These are phyloP conservation scores for Sedum album DNA, from an alignment of 164 flowering plant species.

Conservation along the genomic window DNA sequence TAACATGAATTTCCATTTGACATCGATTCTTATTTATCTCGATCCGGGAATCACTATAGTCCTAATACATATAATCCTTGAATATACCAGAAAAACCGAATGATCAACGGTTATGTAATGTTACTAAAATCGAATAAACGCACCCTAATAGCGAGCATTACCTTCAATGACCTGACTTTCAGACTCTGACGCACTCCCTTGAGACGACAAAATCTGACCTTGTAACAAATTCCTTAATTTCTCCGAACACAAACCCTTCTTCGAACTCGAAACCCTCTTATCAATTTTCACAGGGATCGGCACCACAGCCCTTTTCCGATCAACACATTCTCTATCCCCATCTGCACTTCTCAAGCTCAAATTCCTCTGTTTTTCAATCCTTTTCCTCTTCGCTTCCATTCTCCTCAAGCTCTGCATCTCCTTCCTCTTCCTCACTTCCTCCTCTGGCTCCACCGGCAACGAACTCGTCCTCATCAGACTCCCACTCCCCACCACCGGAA, in stretches of 20 bases:
- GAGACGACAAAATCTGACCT: background rate
- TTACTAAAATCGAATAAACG: too few relatives aligned
- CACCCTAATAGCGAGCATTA: too few relatives aligned
- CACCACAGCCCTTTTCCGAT: conserved; percentile 2
- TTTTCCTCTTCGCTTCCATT: conserved; percentile 42
- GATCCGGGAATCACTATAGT: too few relatives aligned
- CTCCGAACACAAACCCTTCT: conserved; percentile 6
- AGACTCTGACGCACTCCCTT: background rate
- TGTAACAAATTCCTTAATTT: conserved; percentile 16
- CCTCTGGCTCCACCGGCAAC: conserved; percentile 36
- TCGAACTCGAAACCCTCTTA: background rate
- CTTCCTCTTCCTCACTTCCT: conserved; percentile 44
- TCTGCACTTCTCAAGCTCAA: conserved; percentile 9
- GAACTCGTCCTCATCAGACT: conserved; percentile 32
- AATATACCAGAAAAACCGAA: too few relatives aligned
- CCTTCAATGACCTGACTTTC: background rate
- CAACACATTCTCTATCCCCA: background rate
- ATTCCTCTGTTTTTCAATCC: conserved; percentile 36
- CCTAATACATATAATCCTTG: too few relatives aligned
- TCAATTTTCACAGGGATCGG: background rate
- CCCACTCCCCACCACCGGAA: background rate
- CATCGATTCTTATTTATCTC: too few relatives aligned
- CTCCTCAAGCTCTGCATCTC: conserved; percentile 34
- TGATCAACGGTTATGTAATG: too few relatives aligned
- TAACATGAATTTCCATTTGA: too few relatives aligned